Evolutionary conservation across 495 filamentous ascomycete genomes (phyloP).

Genomic region (Bombardia bombarda): DNA sequence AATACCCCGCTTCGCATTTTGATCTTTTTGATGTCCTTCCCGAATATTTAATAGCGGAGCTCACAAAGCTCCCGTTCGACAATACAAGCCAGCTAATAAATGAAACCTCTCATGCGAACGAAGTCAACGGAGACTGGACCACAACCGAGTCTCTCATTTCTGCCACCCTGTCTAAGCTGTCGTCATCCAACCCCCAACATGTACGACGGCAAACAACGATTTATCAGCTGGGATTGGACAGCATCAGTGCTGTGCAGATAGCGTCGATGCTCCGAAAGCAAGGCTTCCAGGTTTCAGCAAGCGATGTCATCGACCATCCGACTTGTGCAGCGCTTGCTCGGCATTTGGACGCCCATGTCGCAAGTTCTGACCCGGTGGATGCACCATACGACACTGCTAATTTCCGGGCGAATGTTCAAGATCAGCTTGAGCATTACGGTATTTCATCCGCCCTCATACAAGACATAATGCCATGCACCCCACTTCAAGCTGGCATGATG

Average conservation of each 20-base stretch:
- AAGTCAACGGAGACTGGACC: constrained; percentile 35
- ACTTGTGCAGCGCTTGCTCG: constrained; percentile 33
- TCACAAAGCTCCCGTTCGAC: neutral
- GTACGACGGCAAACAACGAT: constrained; percentile 59
- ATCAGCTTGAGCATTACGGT: constrained; percentile 12
- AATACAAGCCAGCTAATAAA: neutral
- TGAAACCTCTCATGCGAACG: neutral
- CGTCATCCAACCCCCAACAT: constrained; percentile 37
- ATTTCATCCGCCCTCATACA: constrained; percentile 21
- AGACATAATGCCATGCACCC: constrained; percentile 53
- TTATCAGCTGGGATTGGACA: constrained; percentile 80
- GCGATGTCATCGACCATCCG: constrained; percentile 60
- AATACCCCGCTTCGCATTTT: constrained; percentile 26
- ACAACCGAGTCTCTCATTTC: constrained; percentile 42
- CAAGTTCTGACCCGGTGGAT: neutral
- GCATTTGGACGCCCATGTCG: neutral
- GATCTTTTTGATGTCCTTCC: constrained; percentile 1
- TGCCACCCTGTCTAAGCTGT: constrained; percentile 48
- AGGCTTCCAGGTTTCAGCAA: constrained; percentile 46
- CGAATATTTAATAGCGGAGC: neutral
- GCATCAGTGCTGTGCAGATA: constrained; percentile 76
- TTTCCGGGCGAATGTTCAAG: constrained; percentile 24
- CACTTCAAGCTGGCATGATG: constrained; percentile 56
- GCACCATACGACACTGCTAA: constrained; percentile 34
- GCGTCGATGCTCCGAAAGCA: constrained; percentile 54